phyloP scores from a whole-genome alignment of 768 basidiomycete genomes.

The Russula foetens region DNA sequence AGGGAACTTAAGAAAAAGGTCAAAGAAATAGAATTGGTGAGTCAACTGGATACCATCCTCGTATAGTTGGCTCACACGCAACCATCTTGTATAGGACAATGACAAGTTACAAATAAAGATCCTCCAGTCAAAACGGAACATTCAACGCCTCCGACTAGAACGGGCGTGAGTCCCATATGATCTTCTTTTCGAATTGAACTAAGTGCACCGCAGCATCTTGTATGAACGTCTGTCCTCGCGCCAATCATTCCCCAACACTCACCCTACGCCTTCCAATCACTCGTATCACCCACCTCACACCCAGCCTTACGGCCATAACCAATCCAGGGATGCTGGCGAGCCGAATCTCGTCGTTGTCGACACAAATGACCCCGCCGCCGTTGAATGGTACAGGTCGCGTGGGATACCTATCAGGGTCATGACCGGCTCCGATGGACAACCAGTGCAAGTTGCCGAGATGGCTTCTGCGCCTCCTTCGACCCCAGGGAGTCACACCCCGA shows the following conservation, averaged over 20 bases:
- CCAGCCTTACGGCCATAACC: conserved; percentile 7
- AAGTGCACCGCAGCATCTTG: conserved; percentile 42
- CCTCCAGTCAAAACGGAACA: conserved; percentile 68
- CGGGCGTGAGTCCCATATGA: conserved; percentile 58
- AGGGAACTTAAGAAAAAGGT: conserved; percentile 84
- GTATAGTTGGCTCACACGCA: background rate
- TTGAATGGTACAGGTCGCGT: conserved; percentile 42
- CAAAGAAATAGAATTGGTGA: conserved; percentile 73
- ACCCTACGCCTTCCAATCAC: conserved; percentile 23
- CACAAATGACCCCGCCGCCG: conserved; percentile 37
- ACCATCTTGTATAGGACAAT: conserved; percentile 53
- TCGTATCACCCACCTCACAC: conserved; percentile 21
- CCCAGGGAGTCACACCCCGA: conserved; percentile 16
- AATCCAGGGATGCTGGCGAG: conserved; percentile 5
- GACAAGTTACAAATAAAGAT: conserved; percentile 82
- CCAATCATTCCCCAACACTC: conserved; percentile 24
- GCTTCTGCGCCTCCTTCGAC: conserved; percentile 22
- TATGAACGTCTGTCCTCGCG: conserved; percentile 64
- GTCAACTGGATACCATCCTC: conserved; percentile 25
- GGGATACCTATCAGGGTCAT: conserved; percentile 41
- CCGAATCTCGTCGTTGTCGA: conserved; percentile 22
- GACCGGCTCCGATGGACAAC: conserved; percentile 41
- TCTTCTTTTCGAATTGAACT: conserved; percentile 17
- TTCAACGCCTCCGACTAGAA: conserved; percentile 82
- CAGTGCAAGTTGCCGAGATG: conserved; percentile 42